These are phyloP conservation scores for Myochromella boudieri DNA, from an alignment of 768 basidiomycete species.

Conservation along the genomic window DNA sequence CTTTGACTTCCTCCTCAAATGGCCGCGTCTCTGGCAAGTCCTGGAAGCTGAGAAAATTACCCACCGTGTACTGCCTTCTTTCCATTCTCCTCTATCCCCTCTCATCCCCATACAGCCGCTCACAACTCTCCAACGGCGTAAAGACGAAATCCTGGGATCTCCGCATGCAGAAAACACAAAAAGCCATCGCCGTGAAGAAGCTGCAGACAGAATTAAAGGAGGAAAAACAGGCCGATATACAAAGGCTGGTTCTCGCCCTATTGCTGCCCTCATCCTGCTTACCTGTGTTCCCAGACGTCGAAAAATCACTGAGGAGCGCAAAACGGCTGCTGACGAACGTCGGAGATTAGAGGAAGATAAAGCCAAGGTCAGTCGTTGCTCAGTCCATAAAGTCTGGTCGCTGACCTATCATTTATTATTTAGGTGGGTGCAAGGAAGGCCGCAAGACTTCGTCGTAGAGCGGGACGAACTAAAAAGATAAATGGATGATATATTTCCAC, in stretches of 20 bases:
- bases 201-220: constrained; percentile 72
- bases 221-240: constrained; percentile 69
- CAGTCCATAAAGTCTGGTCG: not conserved
- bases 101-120: constrained; percentile 47
- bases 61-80: constrained; percentile 44
- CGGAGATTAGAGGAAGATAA: constrained; percentile 65
- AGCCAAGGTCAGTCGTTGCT: constrained; percentile 46
- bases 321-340: constrained; percentile 72
- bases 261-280: constrained; percentile 3
- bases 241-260: constrained; percentile 42
- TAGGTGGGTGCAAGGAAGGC: constrained; percentile 84
- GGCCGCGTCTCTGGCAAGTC: constrained; percentile 71
- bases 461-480: constrained; percentile 79
- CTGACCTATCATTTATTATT: not conserved
- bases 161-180: constrained; percentile 68
- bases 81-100: constrained; percentile 1
- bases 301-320: constrained; percentile 69
- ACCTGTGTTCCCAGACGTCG: constrained; percentile 44
- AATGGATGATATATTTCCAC: constrained; percentile 51
- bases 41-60: constrained; percentile 56
- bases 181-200: constrained; percentile 69
- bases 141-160: constrained; percentile 68
- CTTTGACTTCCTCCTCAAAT: constrained; percentile 56
- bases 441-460: constrained; percentile 67
- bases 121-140: constrained; percentile 62